phyloP scores from a whole-genome alignment of 2,329 filamentous ascomycete genomes.

The Falciphora oryzae region DNA sequence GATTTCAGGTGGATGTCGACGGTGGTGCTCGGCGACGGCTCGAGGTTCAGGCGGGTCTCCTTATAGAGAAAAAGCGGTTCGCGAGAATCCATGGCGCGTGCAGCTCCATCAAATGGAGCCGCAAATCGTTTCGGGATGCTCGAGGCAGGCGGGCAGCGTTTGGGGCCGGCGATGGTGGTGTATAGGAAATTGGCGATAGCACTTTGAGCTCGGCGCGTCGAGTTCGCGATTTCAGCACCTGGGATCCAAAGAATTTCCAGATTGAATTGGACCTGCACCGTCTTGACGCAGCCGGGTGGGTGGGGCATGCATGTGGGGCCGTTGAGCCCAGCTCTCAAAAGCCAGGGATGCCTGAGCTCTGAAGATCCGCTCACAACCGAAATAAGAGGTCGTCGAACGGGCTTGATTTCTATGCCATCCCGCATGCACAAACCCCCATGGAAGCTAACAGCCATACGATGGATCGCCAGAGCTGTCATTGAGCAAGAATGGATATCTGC shows the following conservation, averaged over 20 bases:
- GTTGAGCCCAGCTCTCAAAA: background rate
- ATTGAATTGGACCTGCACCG: background rate
- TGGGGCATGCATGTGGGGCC: background rate
- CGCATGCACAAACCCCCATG: too few relatives aligned
- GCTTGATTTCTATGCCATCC: too few relatives aligned
- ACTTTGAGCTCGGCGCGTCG: background rate
- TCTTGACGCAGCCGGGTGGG: background rate
- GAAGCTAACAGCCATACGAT: background rate
- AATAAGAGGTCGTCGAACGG: too few relatives aligned
- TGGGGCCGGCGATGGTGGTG: background rate
- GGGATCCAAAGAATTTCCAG: background rate
- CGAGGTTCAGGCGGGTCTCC: conserved; percentile 79
- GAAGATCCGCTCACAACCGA: too few relatives aligned
- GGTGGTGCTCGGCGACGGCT: conserved; percentile 63
- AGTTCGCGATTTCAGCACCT: conserved; percentile 2
- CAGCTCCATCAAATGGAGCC: conserved; percentile 42
- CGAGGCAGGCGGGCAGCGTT: too few relatives aligned
- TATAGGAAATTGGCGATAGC: background rate
- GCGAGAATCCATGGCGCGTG: conserved; percentile 57
- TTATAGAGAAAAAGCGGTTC: conserved; percentile 68
- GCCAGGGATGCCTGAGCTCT: too few relatives aligned
- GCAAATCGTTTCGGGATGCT: background rate
- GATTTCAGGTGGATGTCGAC: conserved; percentile 65
- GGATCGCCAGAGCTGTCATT: background rate
- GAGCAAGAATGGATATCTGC: background rate